Evolutionary conservation across 345 rosid genomes (phyloP), one percentile per base, ranked within the genome.

Genomic region (Hibiscus trionum): DNA sequence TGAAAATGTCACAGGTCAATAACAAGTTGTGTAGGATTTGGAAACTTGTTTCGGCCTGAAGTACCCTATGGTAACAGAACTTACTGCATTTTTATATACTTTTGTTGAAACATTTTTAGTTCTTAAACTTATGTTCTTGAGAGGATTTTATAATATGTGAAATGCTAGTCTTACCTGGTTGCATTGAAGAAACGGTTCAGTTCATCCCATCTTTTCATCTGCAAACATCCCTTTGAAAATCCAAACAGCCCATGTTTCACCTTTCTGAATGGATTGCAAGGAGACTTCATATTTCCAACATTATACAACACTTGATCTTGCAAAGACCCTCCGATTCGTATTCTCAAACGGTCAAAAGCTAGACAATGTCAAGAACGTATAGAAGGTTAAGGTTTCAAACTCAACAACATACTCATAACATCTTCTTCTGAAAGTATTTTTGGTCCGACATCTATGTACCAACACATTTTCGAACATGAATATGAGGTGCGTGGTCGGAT

Each of bases 291-390:
- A 50, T 72, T 44, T 73, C 90, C 98, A 7, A 90, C 85, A 56
- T 60, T 5, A 72, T 95, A 95, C 44, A 80, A 72, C 17, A 95
- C 97, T 85, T 77, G 97, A 76, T 95, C 98, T 89, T 95, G 99
- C 82, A 95, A 82, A 50, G 99, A 92, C 66, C 99, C 99, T 21
- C 99, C 99, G 2, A 95, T 77, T 64, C 99, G 85, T 85, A 95
- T 85, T 85, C 98, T 90, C 87, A 92, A 81, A 52, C 77, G 72
- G 79, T 73, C 70, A 75, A 95, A 95, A 61, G 99, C 99, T 92
- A 78, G 0, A 37, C 68, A 69, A 59, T 71, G 35, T 66, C 73
- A 73, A 26, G 75, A 72, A 68, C 16, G 31, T 16, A 64, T 37
- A 24, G 33, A 31, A n/a, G 57, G 15, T 52, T 26, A 49, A 68